Percentiles rank a stretch among this genome's conserved stretches.
Evolutionary conservation across 2,329 filamentous ascomycete genomes (phyloP).

Genomic region (Rosellinia necatrix): DNA sequence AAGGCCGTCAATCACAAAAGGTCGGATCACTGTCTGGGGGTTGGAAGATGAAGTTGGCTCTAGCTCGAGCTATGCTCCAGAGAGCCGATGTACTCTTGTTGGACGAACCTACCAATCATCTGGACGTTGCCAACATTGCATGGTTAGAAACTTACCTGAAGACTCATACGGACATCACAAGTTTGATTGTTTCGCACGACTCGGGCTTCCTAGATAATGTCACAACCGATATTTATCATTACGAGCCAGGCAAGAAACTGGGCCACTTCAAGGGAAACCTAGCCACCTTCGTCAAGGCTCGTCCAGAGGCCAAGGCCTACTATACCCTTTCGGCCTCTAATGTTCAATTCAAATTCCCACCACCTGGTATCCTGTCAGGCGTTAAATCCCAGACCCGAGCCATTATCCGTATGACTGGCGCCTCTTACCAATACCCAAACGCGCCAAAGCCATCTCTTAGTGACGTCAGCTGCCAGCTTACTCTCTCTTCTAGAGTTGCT

Average conservation of each 20-base stretch:
- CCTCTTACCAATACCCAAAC: slow-evolving; percentile 91
- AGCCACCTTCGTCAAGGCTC: slow-evolving; percentile 81
- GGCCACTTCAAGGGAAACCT: slow-evolving; percentile 84
- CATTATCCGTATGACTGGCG: slow-evolving; percentile 93
- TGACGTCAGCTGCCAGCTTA: slow-evolving; percentile 86
- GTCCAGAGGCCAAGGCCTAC: slow-evolving; percentile 96
- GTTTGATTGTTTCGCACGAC: slow-evolving; percentile 97
- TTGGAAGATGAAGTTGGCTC: slow-evolving; percentile 99
- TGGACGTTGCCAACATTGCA: slow-evolving; percentile 94
- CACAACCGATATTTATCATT: slow-evolving; percentile 98
- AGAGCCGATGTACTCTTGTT: slow-evolving; percentile 94
- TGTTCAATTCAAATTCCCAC: slow-evolving; percentile 97
- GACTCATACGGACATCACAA: slow-evolving; percentile 94
- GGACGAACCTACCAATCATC: slow-evolving; percentile 98
- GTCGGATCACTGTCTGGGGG: slow-evolving; percentile 96
- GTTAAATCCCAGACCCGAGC: slow-evolving; percentile 94
- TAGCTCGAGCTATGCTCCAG: slow-evolving; percentile 95
- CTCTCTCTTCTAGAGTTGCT: slow-evolving; percentile 88
- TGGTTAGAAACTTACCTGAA: slow-evolving; percentile 97
- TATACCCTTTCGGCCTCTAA: slow-evolving; percentile 90
- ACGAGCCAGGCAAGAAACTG: slow-evolving; percentile 94
- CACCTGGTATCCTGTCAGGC: slow-evolving; percentile 89
- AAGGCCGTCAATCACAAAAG: slow-evolving; percentile 84
- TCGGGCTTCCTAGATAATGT: slow-evolving; percentile 96
- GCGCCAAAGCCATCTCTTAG: slow-evolving; percentile 82